phyloP scores from a whole-genome alignment of 2,329 filamentous ascomycete genomes.

The Pestalotiopsis sp. region DNA sequence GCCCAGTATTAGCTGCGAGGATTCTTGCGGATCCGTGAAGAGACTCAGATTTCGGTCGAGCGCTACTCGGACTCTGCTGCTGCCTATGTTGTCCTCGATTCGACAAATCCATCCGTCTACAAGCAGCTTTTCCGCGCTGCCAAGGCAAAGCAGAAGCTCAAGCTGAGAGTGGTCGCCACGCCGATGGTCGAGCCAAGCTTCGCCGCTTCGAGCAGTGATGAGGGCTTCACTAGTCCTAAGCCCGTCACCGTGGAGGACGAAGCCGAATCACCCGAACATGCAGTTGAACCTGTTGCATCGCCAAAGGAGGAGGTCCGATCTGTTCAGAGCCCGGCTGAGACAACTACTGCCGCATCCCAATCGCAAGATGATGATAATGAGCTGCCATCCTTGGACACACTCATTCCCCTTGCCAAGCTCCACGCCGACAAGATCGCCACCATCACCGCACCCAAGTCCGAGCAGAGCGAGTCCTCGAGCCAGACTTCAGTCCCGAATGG shows the following conservation, averaged over 20 bases:
- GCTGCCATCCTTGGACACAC: constrained; percentile 17
- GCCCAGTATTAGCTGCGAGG: constrained; percentile 62
- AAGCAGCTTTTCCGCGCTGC: constrained; percentile 96
- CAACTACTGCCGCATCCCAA: constrained; percentile 29
- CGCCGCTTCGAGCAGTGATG: constrained; percentile 29
- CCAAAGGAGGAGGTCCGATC: not conserved
- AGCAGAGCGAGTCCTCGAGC: not conserved
- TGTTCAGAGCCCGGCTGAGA: constrained; percentile 13
- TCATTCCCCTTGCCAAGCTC: constrained; percentile 1
- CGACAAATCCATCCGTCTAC: constrained; percentile 79
- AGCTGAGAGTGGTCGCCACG: constrained; percentile 64
- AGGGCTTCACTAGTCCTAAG: constrained; percentile 38
- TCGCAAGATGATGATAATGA: constrained; percentile 27
- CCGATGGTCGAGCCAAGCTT: constrained; percentile 40
- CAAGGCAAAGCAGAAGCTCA: constrained; percentile 97
- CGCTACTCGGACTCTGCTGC: constrained; percentile 93
- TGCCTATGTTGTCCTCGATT: constrained; percentile 78
- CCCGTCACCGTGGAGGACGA: constrained; percentile 56
- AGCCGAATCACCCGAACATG: constrained; percentile 33
- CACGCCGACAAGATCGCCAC: not conserved
- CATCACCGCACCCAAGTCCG: not conserved
- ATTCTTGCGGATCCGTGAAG: constrained; percentile 65
- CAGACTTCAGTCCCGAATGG: not conserved
- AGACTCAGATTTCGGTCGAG: constrained; percentile 73
- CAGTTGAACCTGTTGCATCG: not conserved